These are phyloP conservation scores for Candida rishiriensis DNA, from an alignment of 805 yeast species.

Conservation along the genomic window DNA sequence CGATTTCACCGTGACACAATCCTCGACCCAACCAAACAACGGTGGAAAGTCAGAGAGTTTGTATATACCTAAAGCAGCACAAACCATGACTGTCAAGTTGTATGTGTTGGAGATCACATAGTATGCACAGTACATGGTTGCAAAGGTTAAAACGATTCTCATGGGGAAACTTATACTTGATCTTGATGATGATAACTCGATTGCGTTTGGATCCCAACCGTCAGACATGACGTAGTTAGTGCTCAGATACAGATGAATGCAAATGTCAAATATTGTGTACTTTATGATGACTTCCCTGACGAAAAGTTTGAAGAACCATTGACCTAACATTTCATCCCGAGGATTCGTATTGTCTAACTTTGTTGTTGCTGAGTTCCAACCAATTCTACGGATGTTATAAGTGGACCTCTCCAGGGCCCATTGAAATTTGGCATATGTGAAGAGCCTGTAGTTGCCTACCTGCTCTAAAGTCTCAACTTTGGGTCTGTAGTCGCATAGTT, in stretches of 20 bases:
- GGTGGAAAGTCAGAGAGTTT: conserved; percentile 8
- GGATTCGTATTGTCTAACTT: background rate
- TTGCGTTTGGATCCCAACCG: conserved; percentile 12
- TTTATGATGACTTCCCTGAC: conserved; percentile 1
- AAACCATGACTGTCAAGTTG: conserved; percentile 1
- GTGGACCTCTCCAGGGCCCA: conserved; percentile 11
- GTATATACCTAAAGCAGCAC: background rate
- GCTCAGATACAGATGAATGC: conserved; percentile 4
- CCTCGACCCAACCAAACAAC: conserved; percentile 12
- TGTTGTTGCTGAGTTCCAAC: conserved; percentile 14
- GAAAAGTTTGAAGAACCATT: conserved; percentile 1
- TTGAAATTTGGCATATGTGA: conserved; percentile 5
- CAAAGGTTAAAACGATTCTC: conserved; percentile 5
- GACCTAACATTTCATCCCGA: too few species aligned
- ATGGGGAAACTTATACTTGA: conserved; percentile 7
- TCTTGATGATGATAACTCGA: conserved; percentile 3
- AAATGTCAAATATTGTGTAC: conserved; percentile 7
- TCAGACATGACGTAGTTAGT: conserved; percentile 6
- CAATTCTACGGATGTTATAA: conserved; percentile 11
- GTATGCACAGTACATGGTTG: conserved; percentile 7
- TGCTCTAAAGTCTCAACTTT: conserved; percentile 6
- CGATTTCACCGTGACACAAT: conserved; percentile 8
- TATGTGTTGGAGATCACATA: conserved; percentile 6
- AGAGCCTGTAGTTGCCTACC: conserved; percentile 1
- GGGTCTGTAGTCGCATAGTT: conserved; percentile 9